Evolutionary conservation across 2,329 filamentous ascomycete species (phyloP), one percentile per base, ranked within the genome.

Genomic region (Bipolaris sorokiniana): DNA sequence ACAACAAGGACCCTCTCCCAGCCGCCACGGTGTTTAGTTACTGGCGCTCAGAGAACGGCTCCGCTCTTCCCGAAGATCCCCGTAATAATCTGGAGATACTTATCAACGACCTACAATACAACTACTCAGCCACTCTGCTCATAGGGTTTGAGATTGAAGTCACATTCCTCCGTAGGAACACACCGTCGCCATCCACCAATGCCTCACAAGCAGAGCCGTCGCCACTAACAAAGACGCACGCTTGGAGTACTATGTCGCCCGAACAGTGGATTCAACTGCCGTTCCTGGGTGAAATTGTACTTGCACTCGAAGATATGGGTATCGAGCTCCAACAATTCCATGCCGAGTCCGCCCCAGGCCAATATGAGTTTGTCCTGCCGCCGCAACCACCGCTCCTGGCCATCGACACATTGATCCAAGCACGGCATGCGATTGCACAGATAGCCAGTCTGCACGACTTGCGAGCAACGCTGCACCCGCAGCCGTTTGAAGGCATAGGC

Each of bases 81-180:
- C 83, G 79, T 46, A 67, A 68, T 38, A 71, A 65, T 38, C 72
- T 81, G n/a, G 67, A 76, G 34, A 79, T 76, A 3, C 79, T 87
- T 0, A 69, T 88, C 1, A 77, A 82, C 0, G 76, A 77, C 5
- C 83, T 89, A 0, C 77, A 81, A 10, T 65, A 76, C 1, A 78
- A 84, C 5, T 75, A 81, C 36, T 80, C 81, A 1, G 79, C 91
- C 2, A 75, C 81, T 3, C 86, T 92, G 46, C 79, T 88, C 0
- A 76, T 92, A 15, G 92, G 91, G 0, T 96, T 95, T 63, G 92
- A 96, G 74, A 86, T 96, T 38, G 91, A 96, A 74, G 85, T 95
- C 9, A 82, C 90, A 1, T 87, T 96, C 62, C 79, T 94, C 62
- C 81, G 82, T 38, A 81, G 82, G 18, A 67, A 75, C 33, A 22